Evolutionary conservation across 2,329 filamentous ascomycete species (phyloP).

Genomic region (Epichloe coenophiala): DNA sequence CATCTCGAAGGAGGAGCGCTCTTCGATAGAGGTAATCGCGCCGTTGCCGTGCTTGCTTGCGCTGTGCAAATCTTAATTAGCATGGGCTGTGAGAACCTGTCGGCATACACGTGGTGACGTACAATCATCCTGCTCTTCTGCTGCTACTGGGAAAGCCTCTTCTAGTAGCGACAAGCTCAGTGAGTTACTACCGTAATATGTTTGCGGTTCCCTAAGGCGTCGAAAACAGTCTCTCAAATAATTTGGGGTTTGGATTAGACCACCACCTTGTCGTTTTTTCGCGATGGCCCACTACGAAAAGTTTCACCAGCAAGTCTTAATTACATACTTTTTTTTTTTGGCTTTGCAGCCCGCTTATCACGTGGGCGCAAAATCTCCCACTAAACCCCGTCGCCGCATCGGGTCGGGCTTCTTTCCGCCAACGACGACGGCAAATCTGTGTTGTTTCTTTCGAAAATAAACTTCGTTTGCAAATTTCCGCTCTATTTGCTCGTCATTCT

Average conservation of each 20-base stretch:
- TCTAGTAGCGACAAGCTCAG: not conserved
- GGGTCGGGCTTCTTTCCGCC: constrained; percentile 7
- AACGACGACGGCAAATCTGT: constrained; percentile 6
- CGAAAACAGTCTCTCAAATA: not conserved
- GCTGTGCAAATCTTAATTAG: constrained; percentile 7
- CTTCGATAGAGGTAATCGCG: constrained; percentile 66
- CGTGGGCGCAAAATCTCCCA: constrained; percentile 28
- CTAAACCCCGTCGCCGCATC: constrained; percentile 18
- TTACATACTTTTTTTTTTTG: not conserved
- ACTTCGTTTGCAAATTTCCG: not conserved
- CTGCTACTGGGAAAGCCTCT: not conserved
- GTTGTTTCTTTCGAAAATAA: constrained; percentile 2
- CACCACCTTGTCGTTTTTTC: not conserved
- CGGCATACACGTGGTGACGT: not conserved
- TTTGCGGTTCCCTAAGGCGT: not conserved
- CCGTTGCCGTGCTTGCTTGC: constrained; percentile 29
- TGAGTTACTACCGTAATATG: not conserved
- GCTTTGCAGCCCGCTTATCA: constrained; percentile 19
- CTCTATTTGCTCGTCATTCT: not conserved
- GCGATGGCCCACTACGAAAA: not conserved
- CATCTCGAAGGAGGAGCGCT: constrained; percentile 75
- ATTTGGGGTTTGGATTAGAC: not conserved
- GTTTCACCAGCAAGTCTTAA: not conserved
- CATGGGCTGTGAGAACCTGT: not conserved
- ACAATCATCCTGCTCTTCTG: constrained; percentile 6